Base-by-base conservation (phyloP, 192 early-diverging fungal genomes). In the Coemansia sp. region DNA sequence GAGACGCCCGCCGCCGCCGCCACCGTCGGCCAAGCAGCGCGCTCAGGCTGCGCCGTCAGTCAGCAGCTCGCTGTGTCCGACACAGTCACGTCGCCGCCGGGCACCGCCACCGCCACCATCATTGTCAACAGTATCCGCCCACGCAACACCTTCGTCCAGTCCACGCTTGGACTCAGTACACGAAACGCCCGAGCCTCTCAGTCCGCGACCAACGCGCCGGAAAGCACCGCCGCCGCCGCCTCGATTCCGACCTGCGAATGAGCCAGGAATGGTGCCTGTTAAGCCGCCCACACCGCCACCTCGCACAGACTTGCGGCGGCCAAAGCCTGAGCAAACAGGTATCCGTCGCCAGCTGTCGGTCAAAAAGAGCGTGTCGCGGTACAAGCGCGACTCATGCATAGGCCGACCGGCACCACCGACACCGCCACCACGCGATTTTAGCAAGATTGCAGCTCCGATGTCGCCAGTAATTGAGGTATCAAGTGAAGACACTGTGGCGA, bases 321-420 rank as follows among this genome's bases (percentile, higher is more conserved):
- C 44, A 42, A 34, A 17, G 20, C 42, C 65, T 4, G 70, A 78
- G 51, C 70, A 71, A 26, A 73, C 76, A 1, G 76, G 76, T 1
- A 58, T 79, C 10, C 71, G 76, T 7, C 76, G 76, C 2, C 76
- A 79, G 34, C 44, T 79, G 61, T 79, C 76, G 1, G 76, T 79
- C 14, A 73, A 74, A 28, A 62, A 70, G 44, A 79, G 76, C 61
- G 76, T 79, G 14, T 70, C 67, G 10, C 70, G 62, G 18, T 79
- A 79, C 49, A 79, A 79, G 56, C 71, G 71, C 34, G 20, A 40
- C 40, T 58, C 53, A 44, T 46, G 52, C 11, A 55, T 51, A 10
- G 25, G 65, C 20, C 61, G 52, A 14, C 63, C 76, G 1, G 56
- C 64, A 18, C 64, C 65, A 20, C 76, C 71, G 50, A 71, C 50